Conservation (phyloP, 345 rosid species). For the Salix brachista region DNA sequence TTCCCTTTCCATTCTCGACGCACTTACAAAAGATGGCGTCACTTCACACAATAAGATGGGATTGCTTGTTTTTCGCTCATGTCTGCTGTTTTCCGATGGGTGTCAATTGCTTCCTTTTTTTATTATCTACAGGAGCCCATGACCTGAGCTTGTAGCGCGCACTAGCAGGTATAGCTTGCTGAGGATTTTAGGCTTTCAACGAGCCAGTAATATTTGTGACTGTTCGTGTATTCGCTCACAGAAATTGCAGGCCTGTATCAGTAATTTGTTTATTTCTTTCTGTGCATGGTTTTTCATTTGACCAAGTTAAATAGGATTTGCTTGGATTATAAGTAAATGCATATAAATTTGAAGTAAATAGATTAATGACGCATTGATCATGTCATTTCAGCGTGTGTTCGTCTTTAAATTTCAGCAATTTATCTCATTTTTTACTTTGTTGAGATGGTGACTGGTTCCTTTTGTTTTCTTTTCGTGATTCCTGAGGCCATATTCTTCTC, state of each 20-base stretch:
- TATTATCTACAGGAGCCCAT: background rate
- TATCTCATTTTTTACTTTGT: slow-evolving; percentile 14
- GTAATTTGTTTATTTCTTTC: background rate
- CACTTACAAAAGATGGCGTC: background rate
- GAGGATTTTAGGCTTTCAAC: background rate
- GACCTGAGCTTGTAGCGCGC: background rate
- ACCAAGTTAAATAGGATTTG: background rate
- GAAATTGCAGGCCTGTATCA: background rate
- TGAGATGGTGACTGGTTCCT: slow-evolving; percentile 43
- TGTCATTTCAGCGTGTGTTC: slow-evolving; percentile 30
- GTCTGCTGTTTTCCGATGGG: background rate
- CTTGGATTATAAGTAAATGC: background rate
- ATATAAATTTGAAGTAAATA: background rate
- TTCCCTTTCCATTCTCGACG: background rate
- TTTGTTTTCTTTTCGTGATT: slow-evolving; percentile 43
- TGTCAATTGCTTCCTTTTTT: background rate
- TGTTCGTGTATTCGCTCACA: background rate
- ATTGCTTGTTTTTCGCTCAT: background rate
- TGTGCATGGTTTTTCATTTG: background rate
- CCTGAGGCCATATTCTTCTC: slow-evolving; percentile 44
- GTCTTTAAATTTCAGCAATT: slow-evolving; percentile 13
- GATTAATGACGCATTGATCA: slow-evolving; percentile 36
- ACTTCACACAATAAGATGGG: background rate
- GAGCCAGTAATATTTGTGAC: too few relatives aligned
- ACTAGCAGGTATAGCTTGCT: background rate